Conservation (phyloP, 2,329 filamentous ascomycete species). For the Neurospora sp. region DNA sequence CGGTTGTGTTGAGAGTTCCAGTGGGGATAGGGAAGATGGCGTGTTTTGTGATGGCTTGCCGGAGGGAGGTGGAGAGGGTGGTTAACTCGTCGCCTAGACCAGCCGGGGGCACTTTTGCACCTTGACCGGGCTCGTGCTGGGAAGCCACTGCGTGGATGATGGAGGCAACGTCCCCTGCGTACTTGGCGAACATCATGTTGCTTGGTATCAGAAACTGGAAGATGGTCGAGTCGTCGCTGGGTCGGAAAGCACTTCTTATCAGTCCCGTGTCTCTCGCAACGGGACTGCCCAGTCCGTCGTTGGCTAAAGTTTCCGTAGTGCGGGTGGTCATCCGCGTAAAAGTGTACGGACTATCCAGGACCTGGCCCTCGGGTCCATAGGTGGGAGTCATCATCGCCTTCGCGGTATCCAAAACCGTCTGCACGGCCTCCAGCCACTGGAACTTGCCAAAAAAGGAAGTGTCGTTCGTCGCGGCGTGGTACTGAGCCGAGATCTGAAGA, state of each 20-base stretch:
- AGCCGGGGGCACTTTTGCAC: slow-evolving; percentile 18
- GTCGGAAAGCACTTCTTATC: slow-evolving; percentile 79
- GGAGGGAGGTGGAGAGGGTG: slow-evolving; percentile 30
- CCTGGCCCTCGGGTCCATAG: slow-evolving; percentile 49
- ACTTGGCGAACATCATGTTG: slow-evolving; percentile 74
- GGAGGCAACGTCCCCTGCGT: slow-evolving; percentile 40
- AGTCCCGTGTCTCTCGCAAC: slow-evolving; percentile 71
- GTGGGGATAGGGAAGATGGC: slow-evolving; percentile 31
- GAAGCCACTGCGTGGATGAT: slow-evolving; percentile 25
- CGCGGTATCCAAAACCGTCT: slow-evolving; percentile 59
- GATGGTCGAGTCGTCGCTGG: slow-evolving; percentile 79
- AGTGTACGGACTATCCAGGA: slow-evolving; percentile 57
- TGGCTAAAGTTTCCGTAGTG: slow-evolving; percentile 71
- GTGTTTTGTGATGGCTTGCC: slow-evolving; percentile 14
- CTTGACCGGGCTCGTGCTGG: background rate
- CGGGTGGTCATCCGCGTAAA: slow-evolving; percentile 65
- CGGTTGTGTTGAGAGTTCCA: slow-evolving; percentile 17
- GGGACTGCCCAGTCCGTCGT: slow-evolving; percentile 71
- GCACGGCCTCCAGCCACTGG: slow-evolving; percentile 64
- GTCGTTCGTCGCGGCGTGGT: slow-evolving; percentile 64
- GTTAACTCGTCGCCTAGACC: slow-evolving; percentile 48
- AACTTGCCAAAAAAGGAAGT: slow-evolving; percentile 55
- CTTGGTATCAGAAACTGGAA: slow-evolving; percentile 82
- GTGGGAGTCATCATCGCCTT: slow-evolving; percentile 64
- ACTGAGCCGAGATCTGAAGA: slow-evolving; percentile 70